Conservation (phyloP, 495 filamentous ascomycete species). For the Cladorrhinum samala region DNA sequence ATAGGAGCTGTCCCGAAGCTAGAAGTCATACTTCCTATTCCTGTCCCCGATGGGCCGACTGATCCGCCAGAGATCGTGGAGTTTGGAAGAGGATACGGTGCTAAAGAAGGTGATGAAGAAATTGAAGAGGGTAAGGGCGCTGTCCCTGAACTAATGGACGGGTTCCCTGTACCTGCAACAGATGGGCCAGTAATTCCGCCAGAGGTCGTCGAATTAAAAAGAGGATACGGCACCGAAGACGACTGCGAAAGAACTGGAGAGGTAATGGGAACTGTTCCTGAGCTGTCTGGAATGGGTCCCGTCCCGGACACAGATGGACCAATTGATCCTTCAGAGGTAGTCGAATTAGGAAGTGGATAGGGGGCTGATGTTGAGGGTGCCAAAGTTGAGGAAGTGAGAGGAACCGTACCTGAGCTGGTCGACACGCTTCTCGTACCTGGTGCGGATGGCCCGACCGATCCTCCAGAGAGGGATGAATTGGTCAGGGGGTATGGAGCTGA, state of each 20-base stretch:
- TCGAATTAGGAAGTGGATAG: not conserved
- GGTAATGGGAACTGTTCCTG: not conserved
- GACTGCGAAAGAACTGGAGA: slow-evolving; percentile 3
- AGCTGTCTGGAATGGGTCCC: not conserved
- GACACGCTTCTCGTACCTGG: not conserved
- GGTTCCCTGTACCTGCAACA: not conserved
- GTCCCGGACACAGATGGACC: not conserved
- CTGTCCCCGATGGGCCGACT: not conserved
- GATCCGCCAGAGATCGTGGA: slow-evolving; percentile 12
- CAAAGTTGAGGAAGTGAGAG: not conserved
- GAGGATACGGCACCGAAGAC: slow-evolving; percentile 9
- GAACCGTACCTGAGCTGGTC: not conserved
- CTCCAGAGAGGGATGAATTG: not conserved
- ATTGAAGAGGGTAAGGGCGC: not conserved
- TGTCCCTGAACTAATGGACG: slow-evolving; percentile 1
- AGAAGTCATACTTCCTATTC: not conserved
- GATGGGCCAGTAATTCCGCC: slow-evolving; percentile 6
- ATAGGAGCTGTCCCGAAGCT: not conserved
- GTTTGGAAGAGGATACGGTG: not conserved
- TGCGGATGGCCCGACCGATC: not conserved
- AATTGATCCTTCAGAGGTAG: not conserved
- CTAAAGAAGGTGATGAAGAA: slow-evolving; percentile 3
- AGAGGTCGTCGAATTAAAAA: slow-evolving; percentile 10
- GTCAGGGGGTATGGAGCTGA: not conserved
- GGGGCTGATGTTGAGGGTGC: not conserved